Base-by-base conservation (phyloP, 352 stramenopile genomes). In the Phytophthora rubi region DNA sequence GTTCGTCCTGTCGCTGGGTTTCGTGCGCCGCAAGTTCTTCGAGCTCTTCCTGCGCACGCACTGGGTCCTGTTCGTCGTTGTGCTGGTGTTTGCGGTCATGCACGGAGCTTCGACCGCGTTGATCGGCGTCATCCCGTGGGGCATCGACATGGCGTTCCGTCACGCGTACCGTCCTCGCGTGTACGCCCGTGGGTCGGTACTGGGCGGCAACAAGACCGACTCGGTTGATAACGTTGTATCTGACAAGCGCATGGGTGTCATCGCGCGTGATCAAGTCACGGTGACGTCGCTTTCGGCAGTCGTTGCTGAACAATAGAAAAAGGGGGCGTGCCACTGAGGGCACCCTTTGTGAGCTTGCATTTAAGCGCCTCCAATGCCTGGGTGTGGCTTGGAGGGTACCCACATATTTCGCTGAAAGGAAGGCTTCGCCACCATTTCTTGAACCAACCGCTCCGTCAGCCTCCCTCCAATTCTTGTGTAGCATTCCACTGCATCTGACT, bases 1-100 rank as follows among this genome's bases (percentile, higher is more conserved):
- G 28, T 62, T 76, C 7, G 35, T 76, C 2, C 65, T 81, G 30
- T 80, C 82, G 21, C 71, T 88, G 6, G 49, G 59, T 0, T 55
- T 65, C 12, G 72, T 90, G 21, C 79, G 79, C 2, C 82, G 82
- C 10, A 68, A 65, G 3, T 87, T 83, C 57, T 88, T 85, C 57
- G 71, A 90, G 51, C 53, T 88, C 10, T 90, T 88, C 68, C n/a
- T 88, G 12, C 67, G 75, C 4, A 48, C 59, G 9, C 80, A 88
- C 76, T 88, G 74, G 71, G 28, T 90, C 5, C 64, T 90, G 15
- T 83, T 90, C 70, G 60, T 85, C 32, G 52, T 77, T 5, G 70
- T 88, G 42, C 18, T 87, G 4, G 70, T 80, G 1, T 79, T 88
- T 13, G 66, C 70, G 0, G 51, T 83, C 3, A 79, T 88, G 26